Evolutionary conservation across 352 stramenopile species (phyloP), one percentile per base, ranked within the genome.

Genomic region (Phytophthora syringae): DNA sequence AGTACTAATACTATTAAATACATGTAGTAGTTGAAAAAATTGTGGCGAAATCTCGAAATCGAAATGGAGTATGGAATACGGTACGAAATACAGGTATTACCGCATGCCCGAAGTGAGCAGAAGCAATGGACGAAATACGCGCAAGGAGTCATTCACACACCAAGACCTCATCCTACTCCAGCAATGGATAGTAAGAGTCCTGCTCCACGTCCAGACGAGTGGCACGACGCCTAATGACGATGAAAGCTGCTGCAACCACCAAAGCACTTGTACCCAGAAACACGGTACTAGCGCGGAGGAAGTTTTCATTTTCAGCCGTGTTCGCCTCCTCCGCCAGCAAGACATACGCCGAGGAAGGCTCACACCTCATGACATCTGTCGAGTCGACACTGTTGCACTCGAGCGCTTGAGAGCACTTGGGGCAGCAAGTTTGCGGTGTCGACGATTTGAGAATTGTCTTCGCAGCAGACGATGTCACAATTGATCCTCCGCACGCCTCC

Each of bases 131-230:
- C n/a, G n/a, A n/a, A n/a, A n/a, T n/a, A n/a, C n/a, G n/a, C n/a
- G n/a, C n/a, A n/a, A n/a, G n/a, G n/a, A n/a, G n/a, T n/a, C n/a
- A n/a, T n/a, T n/a, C n/a, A n/a, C n/a, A n/a, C n/a, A n/a, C n/a
- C n/a, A 36, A 36, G 16, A 9, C 5, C 11, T 21, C 5, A 21
- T 22, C 6, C 36, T 43, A 49, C 42, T 49, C 20, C 40, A 85
- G 54, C n/a, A 85, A 62, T 13, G 71, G 67, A 25, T 82, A 80
- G 64, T 80, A 80, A 15, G 72, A 73, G 44, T 85, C 74, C 20
- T 80, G 67, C 34, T 50, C 44, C 13, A 63, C 24, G 2, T 45
- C 18, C 7, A 63, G 58, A 9, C 18, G 51, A 7, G 27, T 21
- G 9, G 53, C 45, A 5, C 20, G 43, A 44, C 58, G 62, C 22